Evolutionary conservation across 805 yeast species (phyloP), one percentile per base, ranked within the genome.

Genomic region (Wickerhamiella domercqiae): DNA sequence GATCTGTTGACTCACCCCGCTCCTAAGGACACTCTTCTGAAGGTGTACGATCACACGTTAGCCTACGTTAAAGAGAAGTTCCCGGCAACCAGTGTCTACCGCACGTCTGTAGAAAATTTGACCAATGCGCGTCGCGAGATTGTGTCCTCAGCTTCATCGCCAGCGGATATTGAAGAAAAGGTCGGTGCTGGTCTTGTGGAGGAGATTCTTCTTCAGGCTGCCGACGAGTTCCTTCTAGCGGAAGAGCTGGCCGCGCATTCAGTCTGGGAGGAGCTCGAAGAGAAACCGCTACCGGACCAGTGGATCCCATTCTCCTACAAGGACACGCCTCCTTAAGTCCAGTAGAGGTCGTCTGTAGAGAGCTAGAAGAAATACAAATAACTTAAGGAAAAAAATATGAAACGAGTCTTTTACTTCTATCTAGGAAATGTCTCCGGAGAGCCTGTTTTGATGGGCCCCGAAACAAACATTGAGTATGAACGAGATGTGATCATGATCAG

Each of bases 141-240:
- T 36, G 93, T 80, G 16, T 73, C 78, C 53, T 51, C 59, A 32
- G 68, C 69, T 43, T 81, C 74, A 46, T 69, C 73, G 38, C 59
- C 67, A 30, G 78, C 69, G 49, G 70, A 65, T 44, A 78, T 82
- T 47, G 94, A 82, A 62, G 60, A 64, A 45, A 60, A 72, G 55
- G 76, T 82, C 45, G 93, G 93, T 15, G 73, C 77, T 44, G 94
- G 94, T 2, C 68, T 82, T 50, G 75, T 81, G 45, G 94, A 82
- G 61, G 93, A 82, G 63, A 61, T 82, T 41, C 53, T 82, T 39
- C 66, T 80, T 42, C 93, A 82, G 63, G 93, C 93, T 13, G 70
- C 75, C 48, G 90, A 80, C 42, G 94, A 82, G 61, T 70, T 71
- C 49, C 67, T 66, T 39, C 67, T 82, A 24, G 75, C 80, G 35